Base-by-base conservation (phyloP, 306 rosid genomes). In the Quercus parvula region DNA sequence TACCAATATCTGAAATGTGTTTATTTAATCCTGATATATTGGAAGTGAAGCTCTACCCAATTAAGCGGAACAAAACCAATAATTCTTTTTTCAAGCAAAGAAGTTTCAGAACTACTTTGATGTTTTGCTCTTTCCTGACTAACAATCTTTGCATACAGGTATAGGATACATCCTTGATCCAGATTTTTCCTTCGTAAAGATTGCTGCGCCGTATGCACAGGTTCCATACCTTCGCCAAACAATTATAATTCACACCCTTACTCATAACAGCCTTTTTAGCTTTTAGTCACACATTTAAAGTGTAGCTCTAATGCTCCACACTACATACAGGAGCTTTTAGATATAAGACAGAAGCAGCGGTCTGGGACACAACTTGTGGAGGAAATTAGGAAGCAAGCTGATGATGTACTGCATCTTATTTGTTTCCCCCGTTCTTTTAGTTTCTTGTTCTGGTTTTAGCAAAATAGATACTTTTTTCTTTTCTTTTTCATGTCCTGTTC, bases 191-290 rank as follows among this genome's bases (percentile, higher is more conserved):
- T 95, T 95, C 52, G 99, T 85, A 69, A 91, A 95, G 89, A 90
- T 93, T 74, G 99, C 96, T 25, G 96, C 99, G 31, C 99, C 99
- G 9, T 95, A 90, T 91, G 99, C 98, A 1, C 98, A 95, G 97
- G 98, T 95, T 79, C 31, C 70, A 46, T 27, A 25, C 11, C 31
- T 59, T 75, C 56, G n/a, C 35, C 19, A n/a, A 25, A 52, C 25
- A 58, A 12, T 17, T 41, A 38, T 67, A 51, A 59, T 61, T 38
- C 70, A 71, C 46, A n/a, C 20, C 18, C 41, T 57, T 18, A 67
- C 73, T 75, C 41, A 56, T 75, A 73, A 63, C 1, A 59, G 18
- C 28, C 56, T 57, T 55, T 12, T 69, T 75, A 19, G 15, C 28
- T 62, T 30, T 57, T 55, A 35, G 41, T 33, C 56, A 14, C 24